A percentile compares a stretch with the other conserved stretches of the same genome.
Conservation (phyloP, 1,284 basidiomycete species). For the Filobasidium uniguttulatum region DNA sequence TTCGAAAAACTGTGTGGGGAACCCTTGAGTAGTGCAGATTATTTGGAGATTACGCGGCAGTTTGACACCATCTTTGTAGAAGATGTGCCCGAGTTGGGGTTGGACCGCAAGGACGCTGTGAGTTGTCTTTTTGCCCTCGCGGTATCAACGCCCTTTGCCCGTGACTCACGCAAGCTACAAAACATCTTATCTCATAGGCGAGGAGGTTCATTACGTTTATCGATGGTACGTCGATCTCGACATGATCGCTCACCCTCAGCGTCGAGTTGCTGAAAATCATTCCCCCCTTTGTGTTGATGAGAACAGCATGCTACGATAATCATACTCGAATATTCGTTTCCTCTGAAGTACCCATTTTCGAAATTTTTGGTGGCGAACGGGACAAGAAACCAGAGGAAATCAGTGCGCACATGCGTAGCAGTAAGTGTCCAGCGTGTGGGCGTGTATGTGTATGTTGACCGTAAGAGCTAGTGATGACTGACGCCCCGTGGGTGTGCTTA, state of each 20-base stretch:
- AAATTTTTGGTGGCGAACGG: constrained; percentile 49
- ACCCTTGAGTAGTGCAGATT: constrained; percentile 87
- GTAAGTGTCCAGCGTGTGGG: too few species aligned
- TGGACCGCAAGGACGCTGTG: constrained; percentile 77
- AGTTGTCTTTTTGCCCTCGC: constrained; percentile 19
- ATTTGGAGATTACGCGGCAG: constrained; percentile 77
- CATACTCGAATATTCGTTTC: constrained; percentile 81
- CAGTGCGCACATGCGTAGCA: constrained; percentile 64
- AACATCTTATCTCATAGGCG: constrained; percentile 50
- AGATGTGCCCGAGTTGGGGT: constrained; percentile 74
- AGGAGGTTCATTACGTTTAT: constrained; percentile 95
- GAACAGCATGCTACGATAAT: constrained; percentile 73
- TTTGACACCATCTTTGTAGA: constrained; percentile 81
- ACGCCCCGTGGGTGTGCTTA: too few species aligned
- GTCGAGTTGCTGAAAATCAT: background rate
- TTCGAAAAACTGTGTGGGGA: constrained; percentile 81
- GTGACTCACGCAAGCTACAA: too few species aligned
- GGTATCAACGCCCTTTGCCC: too few species aligned
- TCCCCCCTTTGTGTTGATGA: constrained; percentile 5
- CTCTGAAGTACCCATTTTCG: constrained; percentile 74
- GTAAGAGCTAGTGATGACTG: too few species aligned
- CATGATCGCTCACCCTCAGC: background rate
- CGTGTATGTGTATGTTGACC: too few species aligned
- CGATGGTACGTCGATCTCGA: constrained; percentile 49
- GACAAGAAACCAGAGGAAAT: constrained; percentile 39